phyloP scores from a whole-genome alignment of 192 early-diverging fungal genomes.

The Haplosporangium gracile region DNA sequence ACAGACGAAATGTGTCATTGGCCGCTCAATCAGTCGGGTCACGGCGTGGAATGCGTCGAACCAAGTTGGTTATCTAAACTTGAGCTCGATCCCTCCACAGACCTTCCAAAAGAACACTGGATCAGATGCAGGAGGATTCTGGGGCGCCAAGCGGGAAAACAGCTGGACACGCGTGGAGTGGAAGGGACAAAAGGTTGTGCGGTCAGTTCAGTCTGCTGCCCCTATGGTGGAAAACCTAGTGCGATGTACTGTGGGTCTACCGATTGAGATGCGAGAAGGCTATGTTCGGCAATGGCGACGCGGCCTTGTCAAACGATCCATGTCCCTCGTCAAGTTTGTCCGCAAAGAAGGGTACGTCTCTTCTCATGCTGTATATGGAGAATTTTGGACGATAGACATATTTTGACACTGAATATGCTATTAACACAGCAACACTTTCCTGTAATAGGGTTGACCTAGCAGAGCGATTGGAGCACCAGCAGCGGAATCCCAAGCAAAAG shows the following conservation, averaged over 20 bases:
- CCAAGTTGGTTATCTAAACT: constrained; percentile 37
- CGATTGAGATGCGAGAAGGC: constrained; percentile 61
- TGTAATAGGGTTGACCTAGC: constrained; percentile 28
- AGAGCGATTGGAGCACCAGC: constrained; percentile 28
- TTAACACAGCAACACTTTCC: too few species aligned
- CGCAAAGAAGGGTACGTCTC: constrained; percentile 45
- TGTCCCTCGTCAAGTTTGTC: constrained; percentile 61
- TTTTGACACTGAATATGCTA: neutral
- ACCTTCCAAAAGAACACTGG: constrained; percentile 34
- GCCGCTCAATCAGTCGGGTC: constrained; percentile 27
- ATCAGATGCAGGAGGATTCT: constrained; percentile 35
- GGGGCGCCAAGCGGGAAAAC: constrained; percentile 28
- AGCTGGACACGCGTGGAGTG: constrained; percentile 47
- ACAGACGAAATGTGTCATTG: constrained; percentile 28
- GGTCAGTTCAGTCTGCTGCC: constrained; percentile 51
- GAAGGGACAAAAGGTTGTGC: constrained; percentile 57
- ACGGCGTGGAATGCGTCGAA: constrained; percentile 41
- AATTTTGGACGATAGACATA: neutral
- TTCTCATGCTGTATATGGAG: too few species aligned
- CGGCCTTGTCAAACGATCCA: constrained; percentile 54
- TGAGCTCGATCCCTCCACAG: constrained; percentile 46
- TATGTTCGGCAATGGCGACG: constrained; percentile 66
- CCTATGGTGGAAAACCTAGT: constrained; percentile 62
- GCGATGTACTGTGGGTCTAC: constrained; percentile 54
- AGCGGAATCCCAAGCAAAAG: neutral